Conservation (phyloP, 208 protist species). For the Phytomonas sp. region DNA sequence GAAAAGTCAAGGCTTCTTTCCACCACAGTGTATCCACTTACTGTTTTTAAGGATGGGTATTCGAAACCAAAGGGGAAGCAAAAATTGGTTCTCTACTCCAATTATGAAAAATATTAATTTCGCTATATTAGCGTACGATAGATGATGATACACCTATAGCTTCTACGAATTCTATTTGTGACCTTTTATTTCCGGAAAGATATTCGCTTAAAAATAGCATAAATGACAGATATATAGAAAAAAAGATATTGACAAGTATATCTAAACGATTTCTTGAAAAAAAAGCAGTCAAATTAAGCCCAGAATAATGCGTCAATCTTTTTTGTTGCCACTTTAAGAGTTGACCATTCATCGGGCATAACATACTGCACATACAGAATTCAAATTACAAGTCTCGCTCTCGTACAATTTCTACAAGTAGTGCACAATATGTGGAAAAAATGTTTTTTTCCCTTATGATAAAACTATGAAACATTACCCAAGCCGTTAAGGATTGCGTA, state of each 20-base stretch:
- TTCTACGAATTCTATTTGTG: too few relatives aligned
- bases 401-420: too few relatives aligned
- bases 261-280: constrained; percentile 4
- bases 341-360: too few relatives aligned
- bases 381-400: too few relatives aligned
- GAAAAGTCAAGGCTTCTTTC: neutral
- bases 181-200: constrained; percentile 1
- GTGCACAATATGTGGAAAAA: too few relatives aligned
- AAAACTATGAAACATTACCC: too few relatives aligned
- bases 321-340: too few relatives aligned
- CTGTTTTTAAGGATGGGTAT: neutral
- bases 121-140: neutral
- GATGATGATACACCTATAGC: too few relatives aligned
- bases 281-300: neutral
- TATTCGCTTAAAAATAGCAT: neutral
- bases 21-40: neutral
- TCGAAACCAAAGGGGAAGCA: constrained; percentile 4
- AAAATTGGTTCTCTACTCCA: neutral
- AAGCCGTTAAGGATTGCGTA: too few relatives aligned
- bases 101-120: constrained; percentile 2
- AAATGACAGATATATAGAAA: constrained; percentile 11
- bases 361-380: too few relatives aligned
- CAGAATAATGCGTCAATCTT: neutral
- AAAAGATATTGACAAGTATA: neutral
- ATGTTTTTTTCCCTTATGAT: too few relatives aligned